Percentiles rank a stretch among this genome's conserved stretches.
These are phyloP conservation scores for Quercus variabilis DNA, from an alignment of 306 rosid genomes.

Conservation along the genomic window DNA sequence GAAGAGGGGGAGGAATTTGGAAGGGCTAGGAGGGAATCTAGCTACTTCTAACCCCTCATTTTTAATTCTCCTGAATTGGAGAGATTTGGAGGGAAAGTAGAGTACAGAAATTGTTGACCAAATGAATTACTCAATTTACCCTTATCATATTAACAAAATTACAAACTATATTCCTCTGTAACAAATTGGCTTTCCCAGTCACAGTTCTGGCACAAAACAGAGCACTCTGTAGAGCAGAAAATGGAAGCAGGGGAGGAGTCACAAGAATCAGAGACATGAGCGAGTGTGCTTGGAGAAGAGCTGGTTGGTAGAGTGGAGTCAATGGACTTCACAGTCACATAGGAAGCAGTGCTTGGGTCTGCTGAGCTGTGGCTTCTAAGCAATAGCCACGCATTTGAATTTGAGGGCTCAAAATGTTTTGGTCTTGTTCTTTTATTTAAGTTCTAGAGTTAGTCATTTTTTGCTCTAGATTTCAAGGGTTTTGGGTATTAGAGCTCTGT, in stretches of 20 bases:
- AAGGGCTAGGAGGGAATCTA: too few species aligned
- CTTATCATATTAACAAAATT: too few species aligned
- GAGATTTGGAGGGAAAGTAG: too few species aligned
- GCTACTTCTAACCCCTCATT: too few species aligned
- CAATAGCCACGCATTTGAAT: slow-evolving; percentile 51
- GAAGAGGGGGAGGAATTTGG: too few species aligned
- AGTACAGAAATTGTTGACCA: too few species aligned
- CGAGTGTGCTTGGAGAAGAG: slow-evolving; percentile 85
- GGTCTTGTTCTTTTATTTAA: not conserved
- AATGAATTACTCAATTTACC: slow-evolving; percentile 22
- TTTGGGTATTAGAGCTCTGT: not conserved
- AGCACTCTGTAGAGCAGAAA: slow-evolving; percentile 66
- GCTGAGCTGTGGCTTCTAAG: slow-evolving; percentile 53
- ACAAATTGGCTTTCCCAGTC: slow-evolving; percentile 68
- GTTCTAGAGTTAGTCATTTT: slow-evolving; percentile 26
- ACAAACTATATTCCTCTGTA: too few species aligned
- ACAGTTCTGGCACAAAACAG: slow-evolving; percentile 84
- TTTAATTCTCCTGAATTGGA: too few species aligned
- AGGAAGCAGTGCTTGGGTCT: slow-evolving; percentile 77
- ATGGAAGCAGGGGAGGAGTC: slow-evolving; percentile 67
- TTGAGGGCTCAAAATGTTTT: slow-evolving; percentile 5
- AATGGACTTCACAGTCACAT: slow-evolving; percentile 58
- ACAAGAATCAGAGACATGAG: slow-evolving; percentile 60
- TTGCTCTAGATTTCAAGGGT: not conserved
- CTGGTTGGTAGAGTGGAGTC: slow-evolving; percentile 65